These are phyloP conservation scores for Lantana camara DNA, from an alignment of 257 asterid genomes.

Conservation along the genomic window DNA sequence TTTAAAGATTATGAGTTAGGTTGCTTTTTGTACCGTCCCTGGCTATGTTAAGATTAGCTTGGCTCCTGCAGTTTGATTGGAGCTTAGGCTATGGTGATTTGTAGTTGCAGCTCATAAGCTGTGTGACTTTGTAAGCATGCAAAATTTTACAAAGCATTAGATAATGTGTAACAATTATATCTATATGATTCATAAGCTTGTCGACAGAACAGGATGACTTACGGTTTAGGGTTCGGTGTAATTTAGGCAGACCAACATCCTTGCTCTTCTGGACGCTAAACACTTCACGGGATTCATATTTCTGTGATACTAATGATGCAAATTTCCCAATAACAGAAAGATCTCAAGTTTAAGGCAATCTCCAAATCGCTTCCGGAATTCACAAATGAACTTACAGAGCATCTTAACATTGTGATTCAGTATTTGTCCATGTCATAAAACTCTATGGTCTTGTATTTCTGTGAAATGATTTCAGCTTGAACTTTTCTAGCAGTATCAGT, in stretches of 20 bases:
- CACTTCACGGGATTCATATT: too few species aligned
- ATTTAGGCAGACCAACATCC: conserved; percentile 63
- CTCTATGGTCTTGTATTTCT: conserved; percentile 87
- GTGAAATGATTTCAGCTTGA: conserved; percentile 92
- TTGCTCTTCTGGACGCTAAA: conserved; percentile 83
- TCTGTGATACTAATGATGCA: too few species aligned
- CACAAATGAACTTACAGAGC: conserved; percentile 17
- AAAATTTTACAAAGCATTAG: not conserved
- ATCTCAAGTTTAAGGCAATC: not conserved
- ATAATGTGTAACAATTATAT: not conserved
- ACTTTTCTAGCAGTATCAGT: conserved; percentile 97
- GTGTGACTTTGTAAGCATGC: conserved; percentile 7
- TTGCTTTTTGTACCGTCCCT: not conserved
- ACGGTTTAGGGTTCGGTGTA: conserved; percentile 87
- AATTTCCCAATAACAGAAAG: not conserved
- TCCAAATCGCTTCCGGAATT: too few species aligned
- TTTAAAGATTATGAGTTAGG: too few species aligned
- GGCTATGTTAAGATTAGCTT: not conserved
- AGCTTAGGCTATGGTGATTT: not conserved
- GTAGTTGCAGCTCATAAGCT: not conserved
- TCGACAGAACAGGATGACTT: too few species aligned
- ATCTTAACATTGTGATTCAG: conserved; percentile 12
- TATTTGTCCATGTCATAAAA: conserved; percentile 73
- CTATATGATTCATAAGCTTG: too few species aligned
- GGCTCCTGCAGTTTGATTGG: not conserved